phyloP scores from a whole-genome alignment of 768 basidiomycete genomes.

The Leccinum arenicola region DNA sequence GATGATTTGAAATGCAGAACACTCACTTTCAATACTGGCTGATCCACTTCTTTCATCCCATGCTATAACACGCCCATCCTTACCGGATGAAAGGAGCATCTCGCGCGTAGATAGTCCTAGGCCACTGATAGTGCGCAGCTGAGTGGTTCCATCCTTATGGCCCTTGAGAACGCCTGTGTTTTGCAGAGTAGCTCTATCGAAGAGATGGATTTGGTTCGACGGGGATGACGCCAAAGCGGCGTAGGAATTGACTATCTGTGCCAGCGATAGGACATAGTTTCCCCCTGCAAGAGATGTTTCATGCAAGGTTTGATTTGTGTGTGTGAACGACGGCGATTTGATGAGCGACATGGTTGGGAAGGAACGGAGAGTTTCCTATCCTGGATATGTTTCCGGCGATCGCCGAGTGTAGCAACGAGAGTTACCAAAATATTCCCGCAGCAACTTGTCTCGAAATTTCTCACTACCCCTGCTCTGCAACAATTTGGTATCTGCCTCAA shows the following conservation, averaged over 20 bases:
- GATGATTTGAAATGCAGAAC: not conserved
- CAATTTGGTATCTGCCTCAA: not conserved
- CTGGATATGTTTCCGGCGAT: slow-evolving; percentile 26
- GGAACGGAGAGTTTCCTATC: slow-evolving; percentile 21
- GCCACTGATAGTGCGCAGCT: slow-evolving; percentile 43
- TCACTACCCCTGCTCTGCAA: slow-evolving; percentile 3
- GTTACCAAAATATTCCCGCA: slow-evolving; percentile 8
- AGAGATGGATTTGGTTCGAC: slow-evolving; percentile 62
- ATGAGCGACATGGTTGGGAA: slow-evolving; percentile 23
- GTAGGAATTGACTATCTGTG: slow-evolving; percentile 49
- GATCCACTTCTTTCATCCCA: slow-evolving; percentile 69
- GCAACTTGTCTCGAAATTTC: slow-evolving; percentile 6
- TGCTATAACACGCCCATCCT: slow-evolving; percentile 65
- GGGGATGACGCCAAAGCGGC: slow-evolving; percentile 60
- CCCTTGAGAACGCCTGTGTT: slow-evolving; percentile 48
- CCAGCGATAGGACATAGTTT: slow-evolving; percentile 62
- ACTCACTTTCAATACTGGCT: slow-evolving; percentile 60
- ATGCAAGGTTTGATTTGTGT: slow-evolving; percentile 25
- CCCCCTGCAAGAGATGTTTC: slow-evolving; percentile 36
- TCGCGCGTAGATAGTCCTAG: slow-evolving; percentile 42
- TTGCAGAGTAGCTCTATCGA: slow-evolving; percentile 57
- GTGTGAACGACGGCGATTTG: slow-evolving; percentile 20
- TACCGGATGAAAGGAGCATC: slow-evolving; percentile 62
- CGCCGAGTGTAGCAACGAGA: slow-evolving; percentile 7
- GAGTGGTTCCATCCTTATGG: slow-evolving; percentile 57